phyloP scores from a whole-genome alignment of 768 basidiomycete species.

The Phlebiopsis gigantea region DNA sequence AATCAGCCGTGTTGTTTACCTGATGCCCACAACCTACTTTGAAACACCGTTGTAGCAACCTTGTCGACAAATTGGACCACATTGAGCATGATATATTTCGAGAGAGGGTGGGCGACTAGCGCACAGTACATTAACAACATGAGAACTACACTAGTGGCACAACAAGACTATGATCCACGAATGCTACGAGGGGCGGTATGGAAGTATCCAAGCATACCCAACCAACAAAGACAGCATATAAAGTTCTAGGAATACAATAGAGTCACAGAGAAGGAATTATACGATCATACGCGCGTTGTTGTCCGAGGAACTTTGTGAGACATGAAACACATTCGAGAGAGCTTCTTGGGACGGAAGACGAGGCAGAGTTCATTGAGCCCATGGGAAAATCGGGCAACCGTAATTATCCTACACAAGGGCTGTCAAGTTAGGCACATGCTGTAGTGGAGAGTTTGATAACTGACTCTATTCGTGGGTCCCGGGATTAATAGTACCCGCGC shows the following conservation, averaged over 20 bases:
- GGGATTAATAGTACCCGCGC: slow-evolving; percentile 12
- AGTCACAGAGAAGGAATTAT: neutral
- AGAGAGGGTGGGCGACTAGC: neutral
- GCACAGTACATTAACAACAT: neutral
- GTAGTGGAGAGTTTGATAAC: neutral
- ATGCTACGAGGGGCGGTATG: neutral
- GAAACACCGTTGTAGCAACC: neutral
- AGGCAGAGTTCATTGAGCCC: neutral
- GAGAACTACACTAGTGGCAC: neutral
- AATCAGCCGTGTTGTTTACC: neutral
- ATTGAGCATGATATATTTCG: neutral
- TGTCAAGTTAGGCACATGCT: neutral
- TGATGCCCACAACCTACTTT: neutral
- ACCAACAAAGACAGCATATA: neutral
- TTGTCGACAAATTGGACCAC: neutral
- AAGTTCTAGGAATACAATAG: neutral
- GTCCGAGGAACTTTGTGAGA: neutral
- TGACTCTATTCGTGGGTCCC: neutral
- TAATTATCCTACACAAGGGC: neutral
- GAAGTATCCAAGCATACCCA: neutral
- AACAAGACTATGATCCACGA: neutral
- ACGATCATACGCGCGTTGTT: neutral
- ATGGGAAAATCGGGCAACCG: neutral
- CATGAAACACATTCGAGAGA: too few relatives aligned
- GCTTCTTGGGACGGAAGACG: too few relatives aligned